phyloP scores from a whole-genome alignment of 768 basidiomycete species.

The Russula sp. region DNA sequence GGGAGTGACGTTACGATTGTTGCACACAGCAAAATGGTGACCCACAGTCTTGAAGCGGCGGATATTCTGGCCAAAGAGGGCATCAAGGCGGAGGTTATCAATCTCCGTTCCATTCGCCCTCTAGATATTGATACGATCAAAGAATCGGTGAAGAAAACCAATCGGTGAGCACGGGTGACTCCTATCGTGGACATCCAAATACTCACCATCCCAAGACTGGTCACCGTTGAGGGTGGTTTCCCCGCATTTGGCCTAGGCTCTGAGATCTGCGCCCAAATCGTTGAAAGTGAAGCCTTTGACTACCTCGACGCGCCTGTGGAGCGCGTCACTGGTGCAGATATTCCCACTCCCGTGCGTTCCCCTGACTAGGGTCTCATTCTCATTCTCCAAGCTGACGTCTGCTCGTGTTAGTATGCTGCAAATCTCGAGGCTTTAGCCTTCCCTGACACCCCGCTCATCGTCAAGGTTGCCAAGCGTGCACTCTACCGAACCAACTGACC shows the following conservation, averaged over 20 bases:
- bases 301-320: conserved; percentile 98
- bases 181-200: neutral
- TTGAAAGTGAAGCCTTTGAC: conserved; percentile 97
- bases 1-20: conserved; percentile 94
- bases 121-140: conserved; percentile 98
- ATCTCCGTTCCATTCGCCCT: conserved; percentile 91
- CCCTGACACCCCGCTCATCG: conserved; percentile 86
- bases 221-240: conserved; percentile 98
- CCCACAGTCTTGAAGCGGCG: conserved; percentile 90
- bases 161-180: conserved; percentile 48
- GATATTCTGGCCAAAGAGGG: conserved; percentile 92
- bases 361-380: conserved; percentile 5
- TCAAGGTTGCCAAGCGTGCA: conserved; percentile 91
- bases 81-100: conserved; percentile 96
- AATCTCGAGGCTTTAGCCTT: conserved; percentile 87
- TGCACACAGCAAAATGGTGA: conserved; percentile 97
- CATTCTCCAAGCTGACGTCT: conserved; percentile 7
- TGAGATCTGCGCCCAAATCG: conserved; percentile 95
- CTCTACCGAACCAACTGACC: conserved; percentile 80
- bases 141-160: conserved; percentile 96
- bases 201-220: conserved; percentile 44
- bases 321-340: conserved; percentile 94
- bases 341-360: conserved; percentile 86
- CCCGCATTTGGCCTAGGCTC: conserved; percentile 97
- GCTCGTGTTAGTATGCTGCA: conserved; percentile 63